A percentile compares a stretch with the other conserved stretches of the same genome.
phyloP scores from a whole-genome alignment of 371 early-diverging fungal genomes.

The Mucor irregularis region DNA sequence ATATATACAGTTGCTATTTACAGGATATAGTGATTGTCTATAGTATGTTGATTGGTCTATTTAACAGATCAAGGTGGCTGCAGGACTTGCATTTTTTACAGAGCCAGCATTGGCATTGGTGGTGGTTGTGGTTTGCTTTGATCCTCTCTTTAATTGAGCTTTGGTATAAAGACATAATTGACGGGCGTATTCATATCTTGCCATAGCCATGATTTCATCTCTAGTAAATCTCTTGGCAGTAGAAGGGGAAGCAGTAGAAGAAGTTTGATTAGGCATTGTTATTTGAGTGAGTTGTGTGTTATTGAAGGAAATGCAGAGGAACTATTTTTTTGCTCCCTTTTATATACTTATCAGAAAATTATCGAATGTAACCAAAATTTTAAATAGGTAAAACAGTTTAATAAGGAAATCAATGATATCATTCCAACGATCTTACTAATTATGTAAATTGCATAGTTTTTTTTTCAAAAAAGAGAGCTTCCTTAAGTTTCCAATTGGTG shows the following conservation, averaged over 20 bases:
- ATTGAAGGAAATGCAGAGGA: background rate
- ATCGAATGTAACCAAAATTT: too few relatives aligned
- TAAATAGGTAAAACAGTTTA: background rate
- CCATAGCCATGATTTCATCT: constrained; percentile 41
- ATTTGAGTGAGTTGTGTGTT: background rate
- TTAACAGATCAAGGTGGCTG: background rate
- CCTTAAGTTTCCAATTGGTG: too few relatives aligned
- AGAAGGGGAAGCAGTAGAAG: background rate
- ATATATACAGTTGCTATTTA: background rate
- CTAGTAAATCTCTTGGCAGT: constrained; percentile 15
- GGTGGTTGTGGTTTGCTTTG: background rate
- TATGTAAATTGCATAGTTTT: too few relatives aligned
- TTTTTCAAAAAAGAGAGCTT: too few relatives aligned
- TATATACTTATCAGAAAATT: background rate
- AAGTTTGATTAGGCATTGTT: background rate
- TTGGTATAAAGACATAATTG: constrained; percentile 35
- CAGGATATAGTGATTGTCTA: background rate
- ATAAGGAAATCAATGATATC: constrained; percentile 1
- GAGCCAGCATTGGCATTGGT: too few relatives aligned
- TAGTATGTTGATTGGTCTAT: background rate
- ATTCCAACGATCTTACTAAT: background rate
- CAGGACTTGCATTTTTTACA: background rate
- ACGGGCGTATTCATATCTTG: constrained; percentile 46
- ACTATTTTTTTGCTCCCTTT: background rate
- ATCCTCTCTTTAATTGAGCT: constrained; percentile 16